Conservation (phyloP, 2,329 filamentous ascomycete genomes). For the Cytospora piceae region DNA sequence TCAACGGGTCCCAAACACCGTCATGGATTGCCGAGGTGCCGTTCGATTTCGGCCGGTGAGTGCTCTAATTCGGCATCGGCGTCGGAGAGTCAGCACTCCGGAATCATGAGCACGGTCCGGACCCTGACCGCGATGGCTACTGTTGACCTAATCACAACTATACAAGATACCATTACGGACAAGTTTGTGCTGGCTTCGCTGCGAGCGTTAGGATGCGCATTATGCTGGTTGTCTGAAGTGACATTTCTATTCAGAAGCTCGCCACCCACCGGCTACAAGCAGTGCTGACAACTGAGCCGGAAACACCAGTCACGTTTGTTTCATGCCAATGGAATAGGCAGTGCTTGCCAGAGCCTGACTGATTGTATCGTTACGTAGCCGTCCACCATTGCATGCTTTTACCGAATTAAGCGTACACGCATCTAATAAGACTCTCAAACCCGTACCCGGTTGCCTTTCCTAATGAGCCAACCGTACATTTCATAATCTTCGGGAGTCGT, state of each 20-base stretch:
- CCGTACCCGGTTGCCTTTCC: slow-evolving; percentile 24
- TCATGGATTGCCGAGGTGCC: slow-evolving; percentile 30
- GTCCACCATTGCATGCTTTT: slow-evolving; percentile 18
- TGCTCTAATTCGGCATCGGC: slow-evolving; percentile 22
- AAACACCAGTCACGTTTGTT: not conserved
- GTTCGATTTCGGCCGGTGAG: slow-evolving; percentile 21
- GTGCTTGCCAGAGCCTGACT: slow-evolving; percentile 12
- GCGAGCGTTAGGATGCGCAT: not conserved
- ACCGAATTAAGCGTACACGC: slow-evolving; percentile 25
- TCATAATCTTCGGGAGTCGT: slow-evolving; percentile 31
- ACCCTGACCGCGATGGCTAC: not conserved
- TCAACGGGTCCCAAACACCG: slow-evolving; percentile 11
- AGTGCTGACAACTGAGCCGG: too few species aligned
- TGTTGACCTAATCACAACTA: not conserved
- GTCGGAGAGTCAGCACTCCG: slow-evolving; percentile 22
- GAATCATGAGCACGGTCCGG: not conserved
- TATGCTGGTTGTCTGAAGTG: not conserved
- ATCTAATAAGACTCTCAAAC: slow-evolving; percentile 20
- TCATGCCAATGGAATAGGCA: not conserved
- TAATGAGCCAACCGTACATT: slow-evolving; percentile 16
- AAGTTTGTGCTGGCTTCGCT: not conserved
- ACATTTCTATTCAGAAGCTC: too few species aligned
- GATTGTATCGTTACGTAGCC: slow-evolving; percentile 7
- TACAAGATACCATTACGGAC: not conserved
- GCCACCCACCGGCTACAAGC: too few species aligned